Evolutionary conservation across 441 rosid species (phyloP), one percentile per base, ranked within the genome.

Genomic region (Jatropha podagrica): DNA sequence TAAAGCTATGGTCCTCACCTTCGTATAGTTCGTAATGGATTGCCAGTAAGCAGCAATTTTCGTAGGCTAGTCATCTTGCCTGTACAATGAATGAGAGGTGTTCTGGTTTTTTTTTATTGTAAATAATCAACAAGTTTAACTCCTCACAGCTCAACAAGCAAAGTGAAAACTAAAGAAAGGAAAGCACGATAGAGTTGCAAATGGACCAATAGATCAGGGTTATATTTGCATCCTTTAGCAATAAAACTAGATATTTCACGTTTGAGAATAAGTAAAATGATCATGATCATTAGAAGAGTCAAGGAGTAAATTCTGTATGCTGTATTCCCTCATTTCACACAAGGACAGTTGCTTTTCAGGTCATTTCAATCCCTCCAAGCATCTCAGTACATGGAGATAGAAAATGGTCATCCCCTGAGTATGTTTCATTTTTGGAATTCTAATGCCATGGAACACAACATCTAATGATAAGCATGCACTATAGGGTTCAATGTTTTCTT

Each of bases 21-120:
- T 87, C 98, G 78, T 74, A 95, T 89, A 80, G 97, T 89, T 82
- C 98, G 87, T 80, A 95, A 76, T 77, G 98, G 98, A 81, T 95
- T 95, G 61, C 99, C 99, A 72, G 78, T 72, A 61, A 93, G 95
- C 81, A 86, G 84, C 74, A 95, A 89, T 85, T 90, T 95, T 76
- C 92, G 84, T 63, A 95, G 83, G 75, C 92, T 86, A 62, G 88
- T 88, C 95, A 95, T 93, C 77, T 92, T 92, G 73, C 99, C 97
- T 95, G 67, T 42, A 83, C n/a, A 71, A 83, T 61, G 62, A 62
- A 66, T 10, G 38, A 71, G 49, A 79, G 13, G 41, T 49, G 40
- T 54, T 14, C 40, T 9, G 11, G 23, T 23, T 5, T 26, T 2
- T 60, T 13, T 55, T 26, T 65, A 27, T 37, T 26, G 6, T 52